These are phyloP conservation scores for Colletotrichum agaves DNA, from an alignment of 2,329 filamentous ascomycete species.

Conservation along the genomic window DNA sequence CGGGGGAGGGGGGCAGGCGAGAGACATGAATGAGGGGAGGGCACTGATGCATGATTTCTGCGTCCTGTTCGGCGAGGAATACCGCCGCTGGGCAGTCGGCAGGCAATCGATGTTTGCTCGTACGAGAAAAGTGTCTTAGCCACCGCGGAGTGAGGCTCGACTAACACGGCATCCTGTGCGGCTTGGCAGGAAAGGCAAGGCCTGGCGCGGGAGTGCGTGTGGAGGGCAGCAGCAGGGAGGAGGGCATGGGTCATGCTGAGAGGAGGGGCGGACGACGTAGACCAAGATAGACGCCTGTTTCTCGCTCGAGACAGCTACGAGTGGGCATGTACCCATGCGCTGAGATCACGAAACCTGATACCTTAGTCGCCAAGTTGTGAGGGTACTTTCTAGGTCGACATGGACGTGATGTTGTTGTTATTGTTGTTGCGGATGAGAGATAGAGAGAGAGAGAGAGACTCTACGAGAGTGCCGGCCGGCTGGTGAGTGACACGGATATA, in stretches of 20 bases:
- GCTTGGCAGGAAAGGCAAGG: slow-evolving; percentile 14
- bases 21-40: slow-evolving; percentile 11
- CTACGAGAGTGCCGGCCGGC: background rate
- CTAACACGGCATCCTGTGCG: slow-evolving; percentile 21
- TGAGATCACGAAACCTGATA: background rate
- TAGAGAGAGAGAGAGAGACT: background rate
- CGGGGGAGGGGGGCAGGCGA: background rate
- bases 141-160: slow-evolving; percentile 24
- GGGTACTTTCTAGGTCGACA: slow-evolving; percentile 10
- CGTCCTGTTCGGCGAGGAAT: background rate
- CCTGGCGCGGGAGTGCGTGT: background rate
- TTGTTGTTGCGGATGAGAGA: slow-evolving; percentile 3
- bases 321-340: background rate
- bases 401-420: background rate
- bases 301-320: background rate
- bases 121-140: slow-evolving; percentile 26
- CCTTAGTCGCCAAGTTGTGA: slow-evolving; percentile 8
- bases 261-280: background rate
- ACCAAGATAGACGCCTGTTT: background rate
- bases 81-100: background rate
- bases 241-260: background rate
- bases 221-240: slow-evolving; percentile 24
- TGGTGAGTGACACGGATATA: slow-evolving; percentile 5
- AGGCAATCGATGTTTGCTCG: slow-evolving; percentile 26
- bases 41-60: background rate